Evolutionary conservation across 208 protist species (phyloP).

Genomic region (Entamoeba moshkovskii): DNA sequence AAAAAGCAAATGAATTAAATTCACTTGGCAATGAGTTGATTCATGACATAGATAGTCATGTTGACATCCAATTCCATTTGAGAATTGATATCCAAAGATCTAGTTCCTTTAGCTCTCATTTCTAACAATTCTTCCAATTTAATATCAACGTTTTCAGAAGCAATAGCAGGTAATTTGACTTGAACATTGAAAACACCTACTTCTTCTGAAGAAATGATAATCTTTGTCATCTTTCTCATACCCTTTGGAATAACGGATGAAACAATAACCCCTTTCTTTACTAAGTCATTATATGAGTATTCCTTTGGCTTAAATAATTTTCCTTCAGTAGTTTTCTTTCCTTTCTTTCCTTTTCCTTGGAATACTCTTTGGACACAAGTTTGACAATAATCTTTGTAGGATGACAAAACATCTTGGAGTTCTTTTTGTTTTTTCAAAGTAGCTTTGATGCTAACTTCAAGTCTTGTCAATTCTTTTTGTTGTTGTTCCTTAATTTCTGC

Average conservation of each 20-base stretch:
- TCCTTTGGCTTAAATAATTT: neutral
- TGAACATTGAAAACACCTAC: neutral
- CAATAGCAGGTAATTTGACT: neutral
- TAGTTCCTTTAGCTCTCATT: neutral
- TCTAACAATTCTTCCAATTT: neutral
- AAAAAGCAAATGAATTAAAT: neutral
- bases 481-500: neutral
- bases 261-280: neutral
- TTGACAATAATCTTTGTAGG: neutral
- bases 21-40: neutral
- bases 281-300: neutral
- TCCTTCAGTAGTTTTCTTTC: neutral
- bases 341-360: neutral
- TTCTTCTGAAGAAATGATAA: neutral
- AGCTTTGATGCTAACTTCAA: neutral
- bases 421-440: neutral
- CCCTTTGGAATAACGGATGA: neutral
- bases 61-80: neutral
- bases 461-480: neutral
- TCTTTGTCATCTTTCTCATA: neutral
- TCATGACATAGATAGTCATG: constrained; percentile 1
- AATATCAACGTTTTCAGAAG: neutral
- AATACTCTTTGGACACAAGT: neutral
- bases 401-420: neutral
- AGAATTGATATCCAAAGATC: neutral